phyloP scores from a whole-genome alignment of 805 yeast genomes.

The Candida patagonica region DNA sequence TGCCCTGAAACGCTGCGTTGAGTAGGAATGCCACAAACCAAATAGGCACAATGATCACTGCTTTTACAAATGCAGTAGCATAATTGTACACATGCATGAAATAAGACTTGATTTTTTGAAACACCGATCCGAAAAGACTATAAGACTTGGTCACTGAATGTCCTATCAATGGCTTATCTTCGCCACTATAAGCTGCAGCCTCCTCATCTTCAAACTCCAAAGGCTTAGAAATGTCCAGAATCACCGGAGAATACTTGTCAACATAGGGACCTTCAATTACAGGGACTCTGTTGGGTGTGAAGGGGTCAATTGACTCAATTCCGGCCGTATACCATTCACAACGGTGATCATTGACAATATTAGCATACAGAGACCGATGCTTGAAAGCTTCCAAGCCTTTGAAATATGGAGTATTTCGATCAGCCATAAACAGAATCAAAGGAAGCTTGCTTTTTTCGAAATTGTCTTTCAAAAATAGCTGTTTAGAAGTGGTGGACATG shows the following conservation, averaged over 20 bases:
- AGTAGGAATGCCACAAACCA: constrained; percentile 53
- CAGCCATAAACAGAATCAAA: constrained; percentile 57
- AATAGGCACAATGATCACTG: constrained; percentile 49
- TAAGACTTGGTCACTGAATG: background rate
- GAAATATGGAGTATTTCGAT: constrained; percentile 49
- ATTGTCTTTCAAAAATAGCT: constrained; percentile 45
- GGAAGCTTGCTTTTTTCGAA: constrained; percentile 32
- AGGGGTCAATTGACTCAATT: constrained; percentile 34
- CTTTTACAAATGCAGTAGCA: constrained; percentile 37
- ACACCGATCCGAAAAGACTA: background rate
- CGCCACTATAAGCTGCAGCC: background rate
- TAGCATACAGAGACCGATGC: constrained; percentile 55
- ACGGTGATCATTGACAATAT: constrained; percentile 69
- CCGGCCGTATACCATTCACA: constrained; percentile 80
- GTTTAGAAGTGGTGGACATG: constrained; percentile 64
- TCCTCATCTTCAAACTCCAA: constrained; percentile 1
- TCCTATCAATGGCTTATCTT: background rate
- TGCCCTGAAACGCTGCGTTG: constrained; percentile 34
- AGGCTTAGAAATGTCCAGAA: constrained; percentile 10
- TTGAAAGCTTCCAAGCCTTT: constrained; percentile 47
- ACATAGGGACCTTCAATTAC: constrained; percentile 28
- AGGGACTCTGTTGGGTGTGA: constrained; percentile 7
- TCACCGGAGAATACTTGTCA: constrained; percentile 42
- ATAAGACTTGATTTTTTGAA: background rate
- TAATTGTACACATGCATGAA: constrained; percentile 27